Conservation (phyloP, 1,139 yeast genomes). For the Hemisphaericaspora xylofermentans region DNA sequence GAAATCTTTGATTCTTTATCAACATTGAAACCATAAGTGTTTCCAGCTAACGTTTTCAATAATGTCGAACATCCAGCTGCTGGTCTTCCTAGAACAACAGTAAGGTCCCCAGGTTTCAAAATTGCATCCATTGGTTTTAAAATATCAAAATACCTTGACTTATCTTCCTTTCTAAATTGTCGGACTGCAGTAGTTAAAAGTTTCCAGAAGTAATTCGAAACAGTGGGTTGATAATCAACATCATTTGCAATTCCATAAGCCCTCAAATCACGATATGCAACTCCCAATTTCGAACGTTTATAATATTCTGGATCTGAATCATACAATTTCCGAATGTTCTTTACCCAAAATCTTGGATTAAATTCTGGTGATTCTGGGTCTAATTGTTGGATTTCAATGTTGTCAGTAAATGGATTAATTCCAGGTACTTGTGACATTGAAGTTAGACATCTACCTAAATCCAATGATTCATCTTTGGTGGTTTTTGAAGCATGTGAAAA, state of each 20-base stretch:
- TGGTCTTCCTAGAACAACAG: conserved; percentile 39
- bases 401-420: conserved; percentile 29
- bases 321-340: conserved; percentile 6
- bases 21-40: conserved; percentile 36
- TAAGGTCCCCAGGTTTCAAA: conserved; percentile 34
- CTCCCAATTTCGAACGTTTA: conserved; percentile 61
- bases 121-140: conserved; percentile 37
- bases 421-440: conserved; percentile 44
- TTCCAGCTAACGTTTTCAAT: conserved; percentile 33
- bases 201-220: conserved; percentile 22
- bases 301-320: conserved; percentile 62
- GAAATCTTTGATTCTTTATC: conserved; percentile 28
- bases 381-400: conserved; percentile 4
- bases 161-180: conserved; percentile 17
- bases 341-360: conserved; percentile 6
- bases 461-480: background rate
- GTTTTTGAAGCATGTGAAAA: conserved; percentile 26
- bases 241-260: conserved; percentile 77
- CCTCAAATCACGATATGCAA: conserved; percentile 63
- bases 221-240: conserved; percentile 75
- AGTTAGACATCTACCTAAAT: background rate
- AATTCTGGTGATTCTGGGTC: conserved; percentile 15
- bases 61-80: conserved; percentile 40
- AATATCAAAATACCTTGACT: conserved; percentile 27
- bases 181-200: background rate